Evolutionary conservation across 768 basidiomycete genomes (phyloP), one percentile per base, ranked within the genome.

Genomic region (Gyrodon lividus): DNA sequence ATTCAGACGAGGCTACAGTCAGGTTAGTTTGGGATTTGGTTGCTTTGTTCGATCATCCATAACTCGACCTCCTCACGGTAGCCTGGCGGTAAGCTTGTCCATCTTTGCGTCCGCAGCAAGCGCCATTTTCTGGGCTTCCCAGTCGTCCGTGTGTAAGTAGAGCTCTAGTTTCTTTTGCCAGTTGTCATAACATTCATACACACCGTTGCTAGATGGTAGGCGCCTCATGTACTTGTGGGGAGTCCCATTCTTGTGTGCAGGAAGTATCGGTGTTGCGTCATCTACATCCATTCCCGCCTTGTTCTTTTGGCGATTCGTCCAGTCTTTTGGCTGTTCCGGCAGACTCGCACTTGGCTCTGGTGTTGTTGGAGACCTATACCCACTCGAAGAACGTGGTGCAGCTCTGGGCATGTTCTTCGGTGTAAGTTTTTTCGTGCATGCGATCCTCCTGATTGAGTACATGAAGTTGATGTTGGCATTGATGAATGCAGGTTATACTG

Each of bases 291-390:
- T 86, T 0, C 72, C 74, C 0, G 59, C 74, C 7, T 68, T 89
- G 9, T 71, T 88, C 59, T 65, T 77, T 19, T 83, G 79, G 67
- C 72, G 85, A 9, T 74, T 83, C 38, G 49, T 87, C 1, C 85
- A 87, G 61, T 79, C 81, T 0, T 68, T 82, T 31, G 86, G 85
- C 13, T 70, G 78, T 2, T 78, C 82, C 0, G 75, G 77, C 23
- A 83, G 72, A 5, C 59, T 74, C 64, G 79, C 75, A 19, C 76
- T 76, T 49, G 86, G 74, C 16, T 72, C 75, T 2, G 83, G 75
- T 1, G 78, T 81, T 5, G 79, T 84, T 39, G 80, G 78, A 0
- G 82, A 84, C 57, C 80, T 84, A 2, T 84, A 83, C 62, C 73
- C 68, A 43, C 61, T 83, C 2, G 83, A 84, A 48, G 78, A 84